Evolutionary conservation across 139 green algal genomes (phyloP), one percentile per base, ranked within the genome.

Genomic region (Parachlorella kessleri): DNA sequence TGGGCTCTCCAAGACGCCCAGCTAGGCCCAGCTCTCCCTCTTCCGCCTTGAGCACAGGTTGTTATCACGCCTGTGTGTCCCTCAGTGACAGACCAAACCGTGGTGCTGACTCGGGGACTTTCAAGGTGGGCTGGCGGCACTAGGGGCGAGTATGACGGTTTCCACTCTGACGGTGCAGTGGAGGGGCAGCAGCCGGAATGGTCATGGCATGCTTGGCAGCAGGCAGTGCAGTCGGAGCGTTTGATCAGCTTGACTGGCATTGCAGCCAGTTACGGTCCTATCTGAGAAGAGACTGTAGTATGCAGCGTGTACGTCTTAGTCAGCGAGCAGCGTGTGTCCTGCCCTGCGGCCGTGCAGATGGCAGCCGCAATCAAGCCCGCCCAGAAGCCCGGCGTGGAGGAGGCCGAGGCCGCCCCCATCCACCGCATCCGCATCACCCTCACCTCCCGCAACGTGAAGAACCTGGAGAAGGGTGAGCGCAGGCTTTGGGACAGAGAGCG

Each of bases 341-440:
- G n/a, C n/a, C n/a, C n/a, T n/a, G n/a, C n/a, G n/a, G n/a, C n/a
- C n/a, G n/a, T n/a, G n/a, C 66, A 88, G 75, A 88, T 88, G 84
- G 84, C 84, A 23, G 81, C 81, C 54, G 81, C 72, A 32, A 82
- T 72, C 37, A 88, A 88, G 75, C 79, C 83, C 42, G 65, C 67
- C 48, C 75, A 84, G 72, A 94, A 94, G 87, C 78, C 81, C 28
- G 90, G 90, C 8, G 78, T 94, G 79, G 95, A 97, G 81, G 94
- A 95, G 73, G 85, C 83, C 28, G 86, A 91, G 26, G 83, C 87
- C 38, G 85, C 92, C 30, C 64, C 72, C 79, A 76, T 76, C 72
- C 96, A 99, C 86, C 90, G 95, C 72, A 99, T 99, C 88, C 91
- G 97, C 83, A 99, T 99, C 89, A 99, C 97, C 48, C 92, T 99